phyloP scores from a whole-genome alignment of 805 yeast species.

The Grigorovia transvaalensis region DNA sequence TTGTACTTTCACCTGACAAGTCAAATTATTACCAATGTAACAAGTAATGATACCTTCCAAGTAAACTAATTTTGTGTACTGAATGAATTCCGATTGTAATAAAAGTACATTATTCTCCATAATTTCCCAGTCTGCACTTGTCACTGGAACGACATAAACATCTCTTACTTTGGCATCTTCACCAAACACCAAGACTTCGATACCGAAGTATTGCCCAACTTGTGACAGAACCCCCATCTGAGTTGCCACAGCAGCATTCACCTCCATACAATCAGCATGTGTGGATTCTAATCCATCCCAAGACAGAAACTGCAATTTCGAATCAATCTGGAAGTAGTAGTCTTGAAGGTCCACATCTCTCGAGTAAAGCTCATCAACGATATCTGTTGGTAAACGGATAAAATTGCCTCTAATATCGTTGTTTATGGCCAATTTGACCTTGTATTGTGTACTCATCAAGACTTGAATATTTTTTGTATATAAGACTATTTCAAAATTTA shows the following conservation, averaged over 20 bases:
- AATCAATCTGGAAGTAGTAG: constrained; percentile 4
- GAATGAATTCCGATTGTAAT: constrained; percentile 62
- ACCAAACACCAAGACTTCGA: constrained; percentile 9
- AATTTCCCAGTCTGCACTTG: constrained; percentile 80
- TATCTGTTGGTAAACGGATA: constrained; percentile 17
- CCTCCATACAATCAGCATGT: constrained; percentile 11
- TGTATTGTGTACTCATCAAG: not conserved
- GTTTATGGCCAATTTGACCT: constrained; percentile 5
- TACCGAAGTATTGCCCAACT: constrained; percentile 5
- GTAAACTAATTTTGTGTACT: constrained; percentile 71
- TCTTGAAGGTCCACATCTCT: constrained; percentile 5
- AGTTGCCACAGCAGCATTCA: constrained; percentile 18
- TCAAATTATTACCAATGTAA: constrained; percentile 47
- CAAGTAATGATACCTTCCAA: constrained; percentile 51
- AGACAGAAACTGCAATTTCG: constrained; percentile 2
- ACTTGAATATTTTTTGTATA: not conserved
- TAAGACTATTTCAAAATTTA: not conserved
- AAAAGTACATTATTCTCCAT: constrained; percentile 72
- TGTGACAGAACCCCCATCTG: not conserved
- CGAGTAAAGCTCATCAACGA: constrained; percentile 4
- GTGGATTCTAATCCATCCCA: constrained; percentile 12
- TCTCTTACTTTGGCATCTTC: constrained; percentile 33
- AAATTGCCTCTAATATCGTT: constrained; percentile 22
- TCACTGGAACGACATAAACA: constrained; percentile 67
- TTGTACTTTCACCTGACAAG: constrained; percentile 48